Evolutionary conservation across 768 basidiomycete species (phyloP).

Genomic region (Pilatotrama ljubarskyi): DNA sequence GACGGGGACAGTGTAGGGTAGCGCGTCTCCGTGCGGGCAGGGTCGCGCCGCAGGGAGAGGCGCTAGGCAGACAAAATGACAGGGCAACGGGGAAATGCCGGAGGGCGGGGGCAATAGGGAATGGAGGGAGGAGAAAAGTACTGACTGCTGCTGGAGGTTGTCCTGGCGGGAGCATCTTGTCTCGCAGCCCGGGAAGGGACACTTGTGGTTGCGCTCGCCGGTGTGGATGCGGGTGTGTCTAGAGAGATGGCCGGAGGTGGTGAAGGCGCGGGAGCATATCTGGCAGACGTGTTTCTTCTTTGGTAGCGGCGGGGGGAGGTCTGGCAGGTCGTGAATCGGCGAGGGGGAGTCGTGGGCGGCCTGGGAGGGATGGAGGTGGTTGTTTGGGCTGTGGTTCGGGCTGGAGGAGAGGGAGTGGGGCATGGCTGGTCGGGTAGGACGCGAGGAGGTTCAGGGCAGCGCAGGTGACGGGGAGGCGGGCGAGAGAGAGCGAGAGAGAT

Average conservation of each 20-base stretch:
- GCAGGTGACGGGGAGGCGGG: background rate
- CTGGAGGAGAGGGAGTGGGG: background rate
- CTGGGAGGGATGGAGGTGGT: background rate
- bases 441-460: conserved; percentile 2
- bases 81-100: background rate
- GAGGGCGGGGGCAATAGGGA: background rate
- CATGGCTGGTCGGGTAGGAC: conserved; percentile 13
- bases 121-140: conserved; percentile 17
- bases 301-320: background rate
- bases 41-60: background rate
- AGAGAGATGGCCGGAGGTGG: conserved; percentile 86
- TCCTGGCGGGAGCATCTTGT: conserved; percentile 89
- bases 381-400: conserved; percentile 3
- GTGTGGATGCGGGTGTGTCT: conserved; percentile 90
- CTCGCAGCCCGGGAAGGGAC: conserved; percentile 94
- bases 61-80: background rate
- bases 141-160: conserved; percentile 71
- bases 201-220: conserved; percentile 89
- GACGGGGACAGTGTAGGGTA: background rate
- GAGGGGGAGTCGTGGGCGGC: background rate
- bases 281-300: conserved; percentile 58
- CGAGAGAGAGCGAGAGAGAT: background rate
- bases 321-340: background rate
- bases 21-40: background rate
- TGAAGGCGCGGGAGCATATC: conserved; percentile 77